phyloP scores from a whole-genome alignment of 169 alveolate species.

The Sarcocystis neurona region DNA sequence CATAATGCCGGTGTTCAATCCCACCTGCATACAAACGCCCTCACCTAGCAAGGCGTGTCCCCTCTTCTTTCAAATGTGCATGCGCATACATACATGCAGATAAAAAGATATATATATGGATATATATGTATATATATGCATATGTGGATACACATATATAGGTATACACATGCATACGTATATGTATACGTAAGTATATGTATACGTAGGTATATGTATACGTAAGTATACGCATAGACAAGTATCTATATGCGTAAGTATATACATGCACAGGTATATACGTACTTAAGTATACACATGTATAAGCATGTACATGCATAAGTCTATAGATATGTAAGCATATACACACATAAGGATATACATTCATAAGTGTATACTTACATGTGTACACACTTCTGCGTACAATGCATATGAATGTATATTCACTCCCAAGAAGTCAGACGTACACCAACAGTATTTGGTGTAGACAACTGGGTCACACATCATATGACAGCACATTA shows the following conservation, averaged over 20 bases:
- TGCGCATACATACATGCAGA: neutral
- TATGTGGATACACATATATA: neutral
- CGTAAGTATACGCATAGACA: too few relatives aligned
- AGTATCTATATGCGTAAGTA: neutral
- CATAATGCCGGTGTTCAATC: slow-evolving; percentile 95
- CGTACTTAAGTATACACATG: too few relatives aligned
- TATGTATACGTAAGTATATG: neutral
- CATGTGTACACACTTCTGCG: too few relatives aligned
- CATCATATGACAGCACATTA: too few relatives aligned
- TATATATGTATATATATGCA: neutral
- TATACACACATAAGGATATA: neutral
- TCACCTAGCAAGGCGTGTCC: neutral
- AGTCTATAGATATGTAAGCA: too few relatives aligned
- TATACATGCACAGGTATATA: neutral
- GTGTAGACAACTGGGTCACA: too few relatives aligned
- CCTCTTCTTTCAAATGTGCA: neutral
- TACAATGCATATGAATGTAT: slow-evolving; percentile 26
- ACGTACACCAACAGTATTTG: too few relatives aligned
- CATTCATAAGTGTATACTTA: too few relatives aligned
- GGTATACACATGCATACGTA: neutral
- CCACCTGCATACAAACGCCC: slow-evolving; percentile 89
- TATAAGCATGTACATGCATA: too few relatives aligned
- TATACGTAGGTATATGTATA: neutral
- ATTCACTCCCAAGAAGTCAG: too few relatives aligned
- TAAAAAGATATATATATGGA: neutral